Base-by-base conservation (phyloP, 164 flowering plant species). In the Houttuynia cordata region DNA sequence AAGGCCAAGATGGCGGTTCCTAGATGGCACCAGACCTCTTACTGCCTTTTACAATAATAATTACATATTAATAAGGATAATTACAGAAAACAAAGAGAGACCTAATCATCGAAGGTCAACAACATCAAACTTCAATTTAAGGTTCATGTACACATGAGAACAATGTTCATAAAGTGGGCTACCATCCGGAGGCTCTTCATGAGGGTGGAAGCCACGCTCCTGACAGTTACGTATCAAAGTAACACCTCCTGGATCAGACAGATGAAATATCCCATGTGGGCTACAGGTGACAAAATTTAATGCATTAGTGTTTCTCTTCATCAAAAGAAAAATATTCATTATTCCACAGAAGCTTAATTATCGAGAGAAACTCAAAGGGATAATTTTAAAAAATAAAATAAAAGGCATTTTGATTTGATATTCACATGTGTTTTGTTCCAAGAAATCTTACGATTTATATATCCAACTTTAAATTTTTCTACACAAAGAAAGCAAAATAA, bases 191-290 rank as follows among this genome's bases (percentile, higher is more conserved):
- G 96, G 79, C 70, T 87, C 96, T 64, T 88, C 97, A 41, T 94
- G 99, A n/a, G 99, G 97, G 80, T 94, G 97, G 72, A 94, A 94
- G 10, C 96, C 96, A 25, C 96, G 89, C 63, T 87, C 77, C 56
- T 85, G 83, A 71, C 99, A 94, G 40, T 82, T 84, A 23, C 99
- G 88, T 47, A 91, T 87, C 30, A 87, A 75, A 10, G 83, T 72
- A 22, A 94, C 79, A 10, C 97, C 97, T 15, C 83, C 75, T 9
- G 97, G 99, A 59, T 94, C 99, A 0, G 99, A 91, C 10, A 94
- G 76, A 71, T 94, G 99, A 70, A 88, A 94, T 73, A 94, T 94
- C 34, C 97, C 99, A 65, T 91, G 91, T n/a, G 91, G 91, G 51
- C 96, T 93, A 86, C 76, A 81, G 21, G 21, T 19, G 13, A 60